Base-by-base conservation (phyloP, 148 eudicot species). In the Rheum nobile region DNA sequence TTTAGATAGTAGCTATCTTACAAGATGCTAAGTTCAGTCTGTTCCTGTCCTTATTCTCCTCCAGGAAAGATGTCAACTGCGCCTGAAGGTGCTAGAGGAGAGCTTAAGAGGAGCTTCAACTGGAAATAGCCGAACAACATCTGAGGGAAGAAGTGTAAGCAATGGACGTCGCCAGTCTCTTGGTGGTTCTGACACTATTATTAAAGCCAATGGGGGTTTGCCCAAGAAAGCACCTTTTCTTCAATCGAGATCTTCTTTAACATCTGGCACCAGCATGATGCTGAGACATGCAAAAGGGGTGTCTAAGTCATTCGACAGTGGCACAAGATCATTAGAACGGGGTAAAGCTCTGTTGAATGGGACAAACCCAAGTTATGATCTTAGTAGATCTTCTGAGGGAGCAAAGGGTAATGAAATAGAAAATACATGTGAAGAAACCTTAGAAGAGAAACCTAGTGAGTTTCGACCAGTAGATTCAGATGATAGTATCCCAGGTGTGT, bases 231-330 rank as follows among this genome's bases (percentile, higher is more conserved):
- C 88, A 67, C 93, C 93, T 61, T 89, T 90, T 9, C 79, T 87
- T 77, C 93, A 84, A 76, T 46, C 83, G 44, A 84, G 90, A 83
- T 83, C 92, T 69, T 47, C 77, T 71, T 55, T 77, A 48, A 71
- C 83, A 67, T 85, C 90, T 47, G 84, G 87, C 43, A 78, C 86
- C 42, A 89, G 89, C 80, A 74, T 87, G 73, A 76, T 89, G 57
- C 79, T 89, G 84, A 82, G 85, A 82, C 82, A 87, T 87, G 97
- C 93, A 57, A 88, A 90, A 83, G 96, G 94, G 68, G 85, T 88
- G 44, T 86, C 88, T 55, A 88, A 86, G 80, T 88, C 88, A 71
- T 81, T 89, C 81, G 93, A 89, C 81, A 90, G 93, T 70, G 93
- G 93, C 21, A 78, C 98, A 47, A 77, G 97, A 68, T 91, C 98